Percentiles rank a stretch among this genome's conserved stretches.
phyloP scores from a whole-genome alignment of 1,284 basidiomycete genomes.

The Tilletia caries region DNA sequence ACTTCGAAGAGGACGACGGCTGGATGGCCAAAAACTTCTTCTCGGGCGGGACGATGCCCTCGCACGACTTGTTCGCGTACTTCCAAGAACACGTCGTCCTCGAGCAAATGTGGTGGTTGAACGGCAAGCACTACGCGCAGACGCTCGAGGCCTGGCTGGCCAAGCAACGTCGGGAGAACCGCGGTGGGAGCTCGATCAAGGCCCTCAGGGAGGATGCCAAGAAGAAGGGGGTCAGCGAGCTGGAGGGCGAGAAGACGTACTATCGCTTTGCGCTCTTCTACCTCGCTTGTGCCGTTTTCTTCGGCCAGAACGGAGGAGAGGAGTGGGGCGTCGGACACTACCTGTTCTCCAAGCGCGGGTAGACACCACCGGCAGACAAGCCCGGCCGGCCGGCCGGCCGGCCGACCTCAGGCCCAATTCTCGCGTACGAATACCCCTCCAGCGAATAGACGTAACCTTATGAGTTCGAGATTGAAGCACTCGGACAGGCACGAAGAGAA shows the following conservation, averaged over 20 bases:
- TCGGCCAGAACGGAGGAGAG: conserved; percentile 66
- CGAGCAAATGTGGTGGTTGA: conserved; percentile 60
- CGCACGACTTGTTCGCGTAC: conserved; percentile 65
- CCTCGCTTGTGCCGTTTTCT: conserved; percentile 71
- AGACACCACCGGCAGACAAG: background rate
- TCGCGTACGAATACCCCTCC: no score
- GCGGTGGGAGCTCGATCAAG: conserved; percentile 38
- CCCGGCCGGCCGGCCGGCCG: no score
- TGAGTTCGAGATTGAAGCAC: no score
- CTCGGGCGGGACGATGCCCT: conserved; percentile 59
- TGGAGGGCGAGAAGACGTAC: conserved; percentile 65
- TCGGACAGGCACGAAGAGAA: no score
- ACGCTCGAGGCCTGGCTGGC: conserved; percentile 70
- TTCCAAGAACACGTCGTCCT: conserved; percentile 68
- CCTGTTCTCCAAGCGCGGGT: conserved; percentile 53
- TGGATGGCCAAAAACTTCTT: conserved; percentile 71
- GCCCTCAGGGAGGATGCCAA: conserved; percentile 29
- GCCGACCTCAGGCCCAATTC: no score
- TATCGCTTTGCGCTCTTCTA: conserved; percentile 71
- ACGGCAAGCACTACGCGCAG: conserved; percentile 66
- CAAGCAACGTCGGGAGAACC: conserved; percentile 65
- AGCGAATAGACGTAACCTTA: background rate
- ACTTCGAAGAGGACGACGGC: conserved; percentile 72
- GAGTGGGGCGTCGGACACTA: conserved; percentile 65
- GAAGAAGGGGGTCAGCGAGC: conserved; percentile 42